A percentile compares a stretch with the other conserved stretches of the same genome.
phyloP scores from a whole-genome alignment of 1,284 basidiomycete species.

The Ceratobasidium sp. region DNA sequence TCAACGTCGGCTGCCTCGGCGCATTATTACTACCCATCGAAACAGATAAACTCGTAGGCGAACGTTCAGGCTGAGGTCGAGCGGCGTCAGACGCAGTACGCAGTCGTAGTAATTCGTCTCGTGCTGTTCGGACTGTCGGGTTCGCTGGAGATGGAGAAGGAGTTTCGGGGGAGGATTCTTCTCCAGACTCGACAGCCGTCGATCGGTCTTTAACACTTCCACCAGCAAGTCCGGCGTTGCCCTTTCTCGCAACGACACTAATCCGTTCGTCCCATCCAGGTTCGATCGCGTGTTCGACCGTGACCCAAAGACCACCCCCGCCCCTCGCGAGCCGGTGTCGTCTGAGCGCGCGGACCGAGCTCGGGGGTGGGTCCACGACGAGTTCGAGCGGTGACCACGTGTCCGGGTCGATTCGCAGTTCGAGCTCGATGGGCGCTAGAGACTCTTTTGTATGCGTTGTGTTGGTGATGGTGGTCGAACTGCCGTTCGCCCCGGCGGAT shows the following conservation, averaged over 20 bases:
- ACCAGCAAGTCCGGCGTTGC: conserved; percentile 61
- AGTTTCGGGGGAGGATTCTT: conserved; percentile 12
- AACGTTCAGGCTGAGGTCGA: neutral
- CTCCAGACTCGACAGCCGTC: neutral
- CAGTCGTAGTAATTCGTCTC: conserved; percentile 28
- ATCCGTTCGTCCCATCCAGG: conserved; percentile 75
- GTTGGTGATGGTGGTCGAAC: conserved; percentile 44
- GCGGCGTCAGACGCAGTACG: neutral
- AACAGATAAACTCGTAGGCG: neutral
- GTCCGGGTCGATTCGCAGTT: conserved; percentile 93
- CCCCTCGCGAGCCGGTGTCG: conserved; percentile 88
- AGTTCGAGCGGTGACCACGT: conserved; percentile 92
- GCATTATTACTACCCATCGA: neutral
- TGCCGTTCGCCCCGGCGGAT: conserved; percentile 62
- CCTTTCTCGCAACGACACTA: conserved; percentile 80
- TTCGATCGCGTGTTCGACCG: conserved; percentile 81
- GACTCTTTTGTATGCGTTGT: neutral
- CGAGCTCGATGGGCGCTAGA: conserved; percentile 83
- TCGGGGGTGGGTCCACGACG: conserved; percentile 94
- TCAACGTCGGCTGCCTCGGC: conserved; percentile 52
- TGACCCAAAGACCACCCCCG: conserved; percentile 97
- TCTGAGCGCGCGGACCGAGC: conserved; percentile 83
- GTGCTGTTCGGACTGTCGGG: conserved; percentile 59
- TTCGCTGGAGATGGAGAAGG: neutral
- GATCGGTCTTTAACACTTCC: conserved; percentile 57